These are phyloP conservation scores for Prunus campanulata DNA, from an alignment of 306 rosid genomes.

Conservation along the genomic window DNA sequence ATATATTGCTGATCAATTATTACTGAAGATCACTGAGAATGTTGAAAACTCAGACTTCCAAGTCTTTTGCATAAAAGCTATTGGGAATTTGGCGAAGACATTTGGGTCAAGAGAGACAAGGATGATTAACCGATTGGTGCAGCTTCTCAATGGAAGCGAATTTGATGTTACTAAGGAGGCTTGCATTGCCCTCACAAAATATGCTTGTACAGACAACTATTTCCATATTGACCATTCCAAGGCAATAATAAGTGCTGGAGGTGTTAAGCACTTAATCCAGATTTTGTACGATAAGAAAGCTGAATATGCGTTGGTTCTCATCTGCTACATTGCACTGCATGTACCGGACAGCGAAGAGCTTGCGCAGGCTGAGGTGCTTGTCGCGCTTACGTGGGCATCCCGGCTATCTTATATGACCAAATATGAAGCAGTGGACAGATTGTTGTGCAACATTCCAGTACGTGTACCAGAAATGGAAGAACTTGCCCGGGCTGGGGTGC, in stretches of 20 bases:
- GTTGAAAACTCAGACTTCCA: constrained; percentile 54
- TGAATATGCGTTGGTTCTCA: constrained; percentile 49
- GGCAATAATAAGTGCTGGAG: constrained; percentile 62
- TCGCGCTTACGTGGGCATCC: constrained; percentile 71
- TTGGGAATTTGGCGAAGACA: constrained; percentile 73
- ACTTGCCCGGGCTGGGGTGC: no score
- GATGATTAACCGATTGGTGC: constrained; percentile 61
- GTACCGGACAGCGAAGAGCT: constrained; percentile 77
- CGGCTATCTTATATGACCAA: constrained; percentile 45
- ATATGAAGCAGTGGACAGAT: no score
- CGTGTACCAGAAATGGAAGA: no score
- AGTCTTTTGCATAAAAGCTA: constrained; percentile 57
- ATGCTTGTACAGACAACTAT: constrained; percentile 53
- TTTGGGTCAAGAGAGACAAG: constrained; percentile 66
- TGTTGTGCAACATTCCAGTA: no score
- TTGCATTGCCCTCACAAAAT: constrained; percentile 58
- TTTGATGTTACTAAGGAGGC: constrained; percentile 55
- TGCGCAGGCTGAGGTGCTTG: constrained; percentile 58
- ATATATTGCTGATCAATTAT: constrained; percentile 62
- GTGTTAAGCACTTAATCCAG: constrained; percentile 66
- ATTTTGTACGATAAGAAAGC: constrained; percentile 66
- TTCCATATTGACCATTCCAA: constrained; percentile 65
- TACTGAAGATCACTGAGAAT: constrained; percentile 50
- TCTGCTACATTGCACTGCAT: constrained; percentile 67
- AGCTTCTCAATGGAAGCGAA: constrained; percentile 69